Evolutionary conservation across 192 early-diverging fungal species (phyloP), one percentile per base, ranked within the genome.

Genomic region (Linnemannia elongata): DNA sequence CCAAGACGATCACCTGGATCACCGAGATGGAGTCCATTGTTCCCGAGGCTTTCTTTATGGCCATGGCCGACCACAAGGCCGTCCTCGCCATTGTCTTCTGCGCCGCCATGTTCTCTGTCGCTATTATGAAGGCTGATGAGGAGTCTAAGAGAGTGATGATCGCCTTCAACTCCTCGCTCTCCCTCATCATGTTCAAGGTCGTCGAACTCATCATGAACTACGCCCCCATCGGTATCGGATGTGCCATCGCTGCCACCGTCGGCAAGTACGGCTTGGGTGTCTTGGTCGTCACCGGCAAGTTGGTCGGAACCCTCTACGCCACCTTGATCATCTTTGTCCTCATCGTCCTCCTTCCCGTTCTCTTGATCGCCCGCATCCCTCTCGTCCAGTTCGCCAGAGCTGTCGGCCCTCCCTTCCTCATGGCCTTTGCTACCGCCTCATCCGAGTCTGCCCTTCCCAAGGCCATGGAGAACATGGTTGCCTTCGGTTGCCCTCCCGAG

Each of bases 351-450:
- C 41, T 95, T 3, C 92, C 94, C 42, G 81, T 96, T 74, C 81
- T 90, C 73, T 82, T 95, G 15, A 49, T 95, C 15, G 74, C 88
- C 30, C 85, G 89, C n/a, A 57, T 96, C 2, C 92, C 93, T 8
- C 77, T 94, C 57, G 69, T 79, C n/a, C 90, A 91, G 12, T 95
- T 93, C 81, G 60, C 88, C 38, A 78, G 80, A 24, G 88, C 91
- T 35, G 89, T 94, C 24, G 74, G 88, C 93, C 55, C 55, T 39
- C 95, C 95, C 20, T 91, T 94, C 82, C 49, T 95, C 66, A 94
- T 96, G 85, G 94, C 95, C 13, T 96, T 95, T 76, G 91, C 93
- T 36, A 94, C 95, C 35, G 95, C 95, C 39, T 94, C 93, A 5
- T 93, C 92, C 41, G 95, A 96, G 80, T 93, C 95, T 69, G 94